Evolutionary conservation across 2,329 filamentous ascomycete genomes (phyloP).

Genomic region (Endothia cerciana): DNA sequence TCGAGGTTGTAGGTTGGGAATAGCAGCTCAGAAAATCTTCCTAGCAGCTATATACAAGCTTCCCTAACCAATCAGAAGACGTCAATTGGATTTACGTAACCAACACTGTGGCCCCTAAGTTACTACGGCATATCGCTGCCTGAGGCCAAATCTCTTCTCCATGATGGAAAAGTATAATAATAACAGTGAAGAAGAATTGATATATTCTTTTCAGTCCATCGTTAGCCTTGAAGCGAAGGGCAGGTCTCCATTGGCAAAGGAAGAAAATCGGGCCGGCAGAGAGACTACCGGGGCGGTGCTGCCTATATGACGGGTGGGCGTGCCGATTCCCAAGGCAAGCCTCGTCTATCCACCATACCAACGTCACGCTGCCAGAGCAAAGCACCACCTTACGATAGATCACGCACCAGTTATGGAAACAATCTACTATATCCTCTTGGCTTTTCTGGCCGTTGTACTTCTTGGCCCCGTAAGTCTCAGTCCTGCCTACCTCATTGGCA

Average conservation of each 20-base stretch:
- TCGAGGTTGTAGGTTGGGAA: conserved; percentile 17
- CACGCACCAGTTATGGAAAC: conserved; percentile 20
- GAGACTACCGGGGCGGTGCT: background rate
- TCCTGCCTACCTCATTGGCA: conserved; percentile 19
- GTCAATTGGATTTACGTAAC: conserved; percentile 1
- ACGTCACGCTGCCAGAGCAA: background rate
- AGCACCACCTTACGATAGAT: background rate
- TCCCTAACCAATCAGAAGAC: background rate
- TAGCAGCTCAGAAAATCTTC: conserved; percentile 14
- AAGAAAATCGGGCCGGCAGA: background rate
- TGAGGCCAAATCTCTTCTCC: too few species aligned
- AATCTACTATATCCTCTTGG: conserved; percentile 22
- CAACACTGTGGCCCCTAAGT: background rate
- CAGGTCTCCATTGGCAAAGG: background rate
- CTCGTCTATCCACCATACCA: background rate
- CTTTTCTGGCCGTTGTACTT: conserved; percentile 18
- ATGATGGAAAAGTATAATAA: background rate
- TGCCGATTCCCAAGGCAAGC: background rate
- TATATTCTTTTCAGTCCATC: background rate
- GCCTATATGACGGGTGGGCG: background rate
- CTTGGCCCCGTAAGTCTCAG: conserved; percentile 25
- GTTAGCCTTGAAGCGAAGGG: background rate
- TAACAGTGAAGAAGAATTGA: background rate
- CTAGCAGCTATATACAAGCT: conserved; percentile 19
- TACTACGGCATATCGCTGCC: background rate